These are phyloP conservation scores for Aspergillus nanangensis DNA, from an alignment of 495 filamentous ascomycete genomes.

Conservation along the genomic window DNA sequence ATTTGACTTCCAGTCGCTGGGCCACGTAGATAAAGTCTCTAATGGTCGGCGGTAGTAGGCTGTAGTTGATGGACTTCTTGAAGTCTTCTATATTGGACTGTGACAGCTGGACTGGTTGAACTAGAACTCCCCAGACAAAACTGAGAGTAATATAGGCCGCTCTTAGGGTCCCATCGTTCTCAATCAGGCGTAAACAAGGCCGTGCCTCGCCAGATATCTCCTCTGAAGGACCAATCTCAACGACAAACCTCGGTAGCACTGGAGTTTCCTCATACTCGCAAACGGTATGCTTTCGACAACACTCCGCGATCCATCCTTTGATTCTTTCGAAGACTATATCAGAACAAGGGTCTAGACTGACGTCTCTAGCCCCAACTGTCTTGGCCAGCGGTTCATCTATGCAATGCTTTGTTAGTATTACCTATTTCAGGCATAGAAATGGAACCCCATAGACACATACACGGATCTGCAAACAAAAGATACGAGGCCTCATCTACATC, in stretches of 20 bases:
- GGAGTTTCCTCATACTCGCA: not conserved
- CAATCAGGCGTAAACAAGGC: not conserved
- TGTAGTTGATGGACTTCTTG: not conserved
- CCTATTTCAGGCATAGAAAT: not conserved
- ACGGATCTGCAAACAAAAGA: not conserved
- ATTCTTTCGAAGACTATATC: not conserved
- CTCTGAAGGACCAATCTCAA: not conserved
- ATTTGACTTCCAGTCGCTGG: constrained; percentile 6
- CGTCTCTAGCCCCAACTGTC: not conserved
- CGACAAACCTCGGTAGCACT: not conserved
- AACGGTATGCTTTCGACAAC: not conserved
- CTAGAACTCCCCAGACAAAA: constrained; percentile 10
- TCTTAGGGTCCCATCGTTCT: not conserved
- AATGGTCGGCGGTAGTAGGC: constrained; percentile 8
- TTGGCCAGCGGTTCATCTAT: not conserved
- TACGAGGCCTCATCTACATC: not conserved
- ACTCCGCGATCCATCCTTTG: not conserved
- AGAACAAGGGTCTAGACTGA: not conserved
- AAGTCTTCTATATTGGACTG: not conserved
- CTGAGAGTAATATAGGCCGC: constrained; percentile 8
- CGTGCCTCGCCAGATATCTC: not conserved
- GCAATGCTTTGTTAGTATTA: not conserved
- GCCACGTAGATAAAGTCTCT: constrained; percentile 9
- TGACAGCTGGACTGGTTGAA: constrained; percentile 7
- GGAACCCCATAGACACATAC: not conserved